phyloP scores from a whole-genome alignment of 179 eudicot species.

The Silene noctiflora region DNA sequence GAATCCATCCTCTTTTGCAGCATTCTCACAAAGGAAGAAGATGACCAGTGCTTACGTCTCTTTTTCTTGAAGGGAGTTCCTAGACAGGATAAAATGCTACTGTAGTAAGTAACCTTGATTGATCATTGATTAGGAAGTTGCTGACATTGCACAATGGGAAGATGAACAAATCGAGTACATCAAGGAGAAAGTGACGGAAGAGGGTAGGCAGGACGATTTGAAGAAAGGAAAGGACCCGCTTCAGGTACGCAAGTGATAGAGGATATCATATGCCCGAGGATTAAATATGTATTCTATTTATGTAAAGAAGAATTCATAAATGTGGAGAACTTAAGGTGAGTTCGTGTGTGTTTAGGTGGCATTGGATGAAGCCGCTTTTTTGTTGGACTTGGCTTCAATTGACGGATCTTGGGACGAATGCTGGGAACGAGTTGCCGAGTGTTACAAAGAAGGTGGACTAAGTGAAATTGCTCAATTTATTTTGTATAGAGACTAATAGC shows the following conservation, averaged over 20 bases:
- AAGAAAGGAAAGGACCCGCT: constrained; percentile 89
- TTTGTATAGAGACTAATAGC: constrained; percentile 40
- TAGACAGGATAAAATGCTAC: not conserved
- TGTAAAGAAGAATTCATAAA: not conserved
- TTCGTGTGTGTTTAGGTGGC: constrained; percentile 46
- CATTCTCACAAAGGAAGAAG: not conserved
- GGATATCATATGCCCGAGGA: not conserved
- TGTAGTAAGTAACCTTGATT: constrained; percentile 1
- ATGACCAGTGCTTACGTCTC: not conserved
- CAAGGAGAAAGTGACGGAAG: constrained; percentile 72
- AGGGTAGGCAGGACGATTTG: constrained; percentile 77
- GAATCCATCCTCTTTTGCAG: not conserved
- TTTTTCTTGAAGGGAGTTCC: not conserved
- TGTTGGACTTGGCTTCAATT: constrained; percentile 83
- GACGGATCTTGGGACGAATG: constrained; percentile 90
- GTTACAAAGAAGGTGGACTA: constrained; percentile 81
- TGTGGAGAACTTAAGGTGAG: not conserved
- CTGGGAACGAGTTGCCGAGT: constrained; percentile 62
- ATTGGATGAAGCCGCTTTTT: constrained; percentile 88
- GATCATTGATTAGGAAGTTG: constrained; percentile 63
- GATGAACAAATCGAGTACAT: constrained; percentile 90
- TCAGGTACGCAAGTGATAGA: constrained; percentile 48
- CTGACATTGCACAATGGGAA: constrained; percentile 88
- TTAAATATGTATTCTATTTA: no score
- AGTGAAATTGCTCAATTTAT: constrained; percentile 75